Percentiles rank a stretch among this genome's conserved stretches.
phyloP scores from a whole-genome alignment of 192 early-diverging fungal genomes.

The Glomus cerebriforme region DNA sequence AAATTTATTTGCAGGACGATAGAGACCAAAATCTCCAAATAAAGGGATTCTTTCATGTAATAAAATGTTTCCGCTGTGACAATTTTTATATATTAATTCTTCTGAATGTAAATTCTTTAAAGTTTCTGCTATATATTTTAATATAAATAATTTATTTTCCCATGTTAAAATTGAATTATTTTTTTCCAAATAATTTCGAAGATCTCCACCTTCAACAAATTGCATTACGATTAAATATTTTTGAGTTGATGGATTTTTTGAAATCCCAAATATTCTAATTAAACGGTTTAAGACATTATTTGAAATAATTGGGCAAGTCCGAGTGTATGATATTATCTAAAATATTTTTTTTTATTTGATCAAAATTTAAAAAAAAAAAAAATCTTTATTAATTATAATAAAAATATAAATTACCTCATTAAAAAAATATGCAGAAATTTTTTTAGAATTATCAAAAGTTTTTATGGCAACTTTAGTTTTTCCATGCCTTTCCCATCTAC shows the following conservation, averaged over 20 bases:
- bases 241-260: conserved; percentile 2
- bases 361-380: not conserved
- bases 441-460: not conserved
- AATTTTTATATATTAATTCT: conserved; percentile 41
- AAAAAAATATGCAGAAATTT: not conserved
- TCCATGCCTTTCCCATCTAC: not conserved
- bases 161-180: conserved; percentile 37
- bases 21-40: not conserved
- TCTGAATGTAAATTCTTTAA: conserved; percentile 41
- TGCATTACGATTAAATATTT: conserved; percentile 12
- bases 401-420: conserved; percentile 12
- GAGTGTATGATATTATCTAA: not conserved
- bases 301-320: not conserved
- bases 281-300: not conserved
- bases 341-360: not conserved
- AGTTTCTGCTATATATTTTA: conserved; percentile 37
- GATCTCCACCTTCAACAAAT: conserved; percentile 36
- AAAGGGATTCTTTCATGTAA: not conserved
- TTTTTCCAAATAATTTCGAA: conserved; percentile 40
- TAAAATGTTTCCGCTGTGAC: conserved; percentile 21
- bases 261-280: not conserved
- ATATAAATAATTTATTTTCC: conserved; percentile 38
- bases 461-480: conserved; percentile 1
- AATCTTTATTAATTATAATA: conserved; percentile 28
- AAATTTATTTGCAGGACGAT: not conserved